These are phyloP conservation scores for Pulveroboletus sp. DNA, from an alignment of 768 basidiomycete species.

Conservation along the genomic window DNA sequence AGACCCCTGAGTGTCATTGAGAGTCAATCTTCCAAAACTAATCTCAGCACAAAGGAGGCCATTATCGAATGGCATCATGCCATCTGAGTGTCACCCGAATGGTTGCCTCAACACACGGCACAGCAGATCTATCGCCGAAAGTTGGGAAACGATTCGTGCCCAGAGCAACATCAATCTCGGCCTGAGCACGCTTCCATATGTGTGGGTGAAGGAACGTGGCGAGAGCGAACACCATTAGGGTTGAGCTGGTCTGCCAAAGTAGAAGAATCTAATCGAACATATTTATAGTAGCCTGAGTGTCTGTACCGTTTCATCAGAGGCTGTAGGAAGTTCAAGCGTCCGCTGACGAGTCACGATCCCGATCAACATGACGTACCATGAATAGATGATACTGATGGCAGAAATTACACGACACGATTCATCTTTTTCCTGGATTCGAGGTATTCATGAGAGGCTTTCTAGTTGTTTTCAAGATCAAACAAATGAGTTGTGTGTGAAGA, in stretches of 20 bases:
- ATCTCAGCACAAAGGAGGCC: not conserved
- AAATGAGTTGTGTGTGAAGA: not conserved
- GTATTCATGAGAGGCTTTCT: not conserved
- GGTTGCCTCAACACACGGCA: constrained; percentile 1
- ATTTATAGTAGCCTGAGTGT: not conserved
- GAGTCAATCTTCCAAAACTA: not conserved
- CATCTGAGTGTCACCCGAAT: constrained; percentile 1
- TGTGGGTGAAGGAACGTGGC: not conserved
- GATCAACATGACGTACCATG: not conserved
- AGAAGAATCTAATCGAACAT: no score
- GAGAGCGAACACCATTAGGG: not conserved
- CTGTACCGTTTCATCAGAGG: constrained; percentile 2
- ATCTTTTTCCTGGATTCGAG: not conserved
- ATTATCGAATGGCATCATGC: not conserved
- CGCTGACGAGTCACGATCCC: not conserved
- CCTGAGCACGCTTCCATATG: constrained; percentile 8
- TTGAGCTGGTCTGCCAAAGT: not conserved
- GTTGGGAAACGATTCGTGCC: constrained; percentile 21
- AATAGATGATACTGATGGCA: not conserved
- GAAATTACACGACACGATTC: not conserved
- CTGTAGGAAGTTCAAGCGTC: not conserved
- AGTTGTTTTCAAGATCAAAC: not conserved
- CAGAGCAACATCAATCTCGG: constrained; percentile 25
- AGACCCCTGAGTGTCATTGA: not conserved
- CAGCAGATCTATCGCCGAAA: constrained; percentile 16